A percentile compares a stretch with the other conserved stretches of the same genome.
Conservation (phyloP, 1,139 yeast genomes). For the Geotrichum restrictum region DNA sequence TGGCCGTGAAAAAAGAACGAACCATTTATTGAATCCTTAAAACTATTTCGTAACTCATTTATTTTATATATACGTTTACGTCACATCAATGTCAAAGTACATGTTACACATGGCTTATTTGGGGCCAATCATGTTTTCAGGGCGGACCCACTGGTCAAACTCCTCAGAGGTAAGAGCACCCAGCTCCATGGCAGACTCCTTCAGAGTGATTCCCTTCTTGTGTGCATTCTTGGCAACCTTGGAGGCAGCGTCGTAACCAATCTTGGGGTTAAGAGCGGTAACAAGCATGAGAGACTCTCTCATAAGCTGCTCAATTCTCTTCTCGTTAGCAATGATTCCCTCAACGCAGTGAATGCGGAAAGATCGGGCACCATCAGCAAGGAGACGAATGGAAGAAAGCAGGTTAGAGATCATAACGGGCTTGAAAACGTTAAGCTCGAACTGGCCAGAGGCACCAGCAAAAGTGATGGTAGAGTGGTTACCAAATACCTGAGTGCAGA, state of each 20-base stretch:
- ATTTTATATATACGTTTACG: not conserved
- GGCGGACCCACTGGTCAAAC: conserved; percentile 95
- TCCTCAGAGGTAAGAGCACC: conserved; percentile 77
- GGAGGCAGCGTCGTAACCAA: conserved; percentile 95
- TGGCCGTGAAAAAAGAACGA: no score
- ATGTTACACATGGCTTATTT: conserved; percentile 24
- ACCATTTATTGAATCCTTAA: not conserved
- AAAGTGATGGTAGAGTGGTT: conserved; percentile 92
- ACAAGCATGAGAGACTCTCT: conserved; percentile 96
- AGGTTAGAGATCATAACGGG: conserved; percentile 92
- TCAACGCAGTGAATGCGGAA: conserved; percentile 94
- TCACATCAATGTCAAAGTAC: no score
- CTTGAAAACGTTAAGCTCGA: conserved; percentile 95
- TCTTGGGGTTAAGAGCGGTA: conserved; percentile 96
- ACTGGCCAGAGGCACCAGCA: conserved; percentile 98
- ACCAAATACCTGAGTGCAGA: conserved; percentile 95
- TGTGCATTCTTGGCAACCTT: conserved; percentile 98
- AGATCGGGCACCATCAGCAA: conserved; percentile 85
- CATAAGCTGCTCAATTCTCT: conserved; percentile 78
- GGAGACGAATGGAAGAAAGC: conserved; percentile 76
- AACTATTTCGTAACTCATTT: conserved; percentile 1
- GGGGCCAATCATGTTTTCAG: conserved; percentile 98
- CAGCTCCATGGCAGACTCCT: conserved; percentile 88
- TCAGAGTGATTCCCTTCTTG: conserved; percentile 93
- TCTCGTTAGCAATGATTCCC: conserved; percentile 85